These are phyloP conservation scores for Aureobasidium sp. DNA, from an alignment of 2,329 filamentous ascomycete species.

Conservation along the genomic window DNA sequence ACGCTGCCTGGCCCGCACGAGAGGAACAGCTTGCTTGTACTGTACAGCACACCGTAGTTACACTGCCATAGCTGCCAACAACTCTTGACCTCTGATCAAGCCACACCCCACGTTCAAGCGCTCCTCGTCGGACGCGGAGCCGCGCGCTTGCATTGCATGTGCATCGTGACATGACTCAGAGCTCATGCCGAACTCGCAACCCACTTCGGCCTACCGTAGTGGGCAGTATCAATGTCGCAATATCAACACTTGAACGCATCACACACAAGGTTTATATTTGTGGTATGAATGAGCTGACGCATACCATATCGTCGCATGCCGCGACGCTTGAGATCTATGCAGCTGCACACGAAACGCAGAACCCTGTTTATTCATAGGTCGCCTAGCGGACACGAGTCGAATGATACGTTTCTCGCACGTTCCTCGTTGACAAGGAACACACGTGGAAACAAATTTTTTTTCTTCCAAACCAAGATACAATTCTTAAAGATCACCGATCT, in stretches of 20 bases:
- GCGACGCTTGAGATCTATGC: background rate
- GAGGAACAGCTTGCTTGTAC: background rate
- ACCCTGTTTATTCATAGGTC: background rate
- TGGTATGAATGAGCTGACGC: background rate
- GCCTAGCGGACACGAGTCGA: background rate
- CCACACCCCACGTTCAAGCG: background rate
- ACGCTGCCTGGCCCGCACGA: background rate
- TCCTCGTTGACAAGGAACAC: background rate
- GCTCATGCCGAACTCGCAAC: background rate
- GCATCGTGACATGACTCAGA: conserved; percentile 5
- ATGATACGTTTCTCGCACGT: background rate
- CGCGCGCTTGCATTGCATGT: conserved; percentile 11
- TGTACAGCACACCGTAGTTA: background rate
- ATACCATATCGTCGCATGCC: background rate
- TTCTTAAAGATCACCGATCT: conserved; percentile 4
- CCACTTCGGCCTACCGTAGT: background rate
- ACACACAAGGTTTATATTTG: too few species aligned
- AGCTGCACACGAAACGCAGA: background rate
- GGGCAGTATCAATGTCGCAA: background rate
- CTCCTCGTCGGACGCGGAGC: conserved; percentile 6
- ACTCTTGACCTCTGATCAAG: background rate
- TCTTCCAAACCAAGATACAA: background rate
- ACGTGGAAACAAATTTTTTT: conserved; percentile 12
- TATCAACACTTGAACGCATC: background rate
- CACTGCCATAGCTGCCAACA: background rate